Percentiles rank a stretch among this genome's conserved stretches.
These are phyloP conservation scores for Corymbia maculata DNA, from an alignment of 345 rosid species.

Conservation along the genomic window DNA sequence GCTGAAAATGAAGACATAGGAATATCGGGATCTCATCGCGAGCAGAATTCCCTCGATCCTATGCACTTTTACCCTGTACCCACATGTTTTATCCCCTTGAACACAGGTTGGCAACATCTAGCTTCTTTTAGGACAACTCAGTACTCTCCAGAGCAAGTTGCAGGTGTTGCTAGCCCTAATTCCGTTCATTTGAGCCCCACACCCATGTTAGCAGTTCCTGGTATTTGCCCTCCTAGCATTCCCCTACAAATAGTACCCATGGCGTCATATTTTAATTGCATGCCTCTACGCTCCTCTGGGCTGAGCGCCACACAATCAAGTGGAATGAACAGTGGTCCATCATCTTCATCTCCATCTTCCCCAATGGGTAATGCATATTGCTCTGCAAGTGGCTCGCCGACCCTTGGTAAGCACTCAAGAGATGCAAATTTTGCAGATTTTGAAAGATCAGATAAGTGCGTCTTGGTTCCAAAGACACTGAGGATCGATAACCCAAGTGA, in stretches of 20 bases:
- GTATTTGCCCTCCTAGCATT: conserved; percentile 35
- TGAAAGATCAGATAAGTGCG: conserved; percentile 24
- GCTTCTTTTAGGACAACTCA: conserved; percentile 13
- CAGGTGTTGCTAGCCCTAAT: conserved; percentile 1
- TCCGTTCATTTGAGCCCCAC: conserved; percentile 44
- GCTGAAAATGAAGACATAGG: conserved; percentile 15
- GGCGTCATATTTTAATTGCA: conserved; percentile 43
- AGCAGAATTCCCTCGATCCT: conserved; percentile 7
- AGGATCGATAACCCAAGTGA: conserved; percentile 35
- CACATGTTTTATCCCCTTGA: conserved; percentile 40
- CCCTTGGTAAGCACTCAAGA: conserved; percentile 66
- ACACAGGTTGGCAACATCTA: conserved; percentile 15
- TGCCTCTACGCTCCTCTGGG: conserved; percentile 33
- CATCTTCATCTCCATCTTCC: conserved; percentile 34
- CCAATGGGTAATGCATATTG: conserved; percentile 23
- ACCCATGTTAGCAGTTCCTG: conserved; percentile 29
- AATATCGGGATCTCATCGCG: conserved; percentile 13
- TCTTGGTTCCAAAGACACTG: conserved; percentile 42
- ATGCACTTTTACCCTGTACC: conserved; percentile 24
- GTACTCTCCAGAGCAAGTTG: conserved; percentile 15
- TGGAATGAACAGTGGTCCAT: conserved; percentile 11
- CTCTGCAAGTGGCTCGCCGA: conserved; percentile 38
- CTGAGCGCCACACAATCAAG: conserved; percentile 16
- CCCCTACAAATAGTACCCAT: conserved; percentile 43
- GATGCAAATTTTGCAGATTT: conserved; percentile 26